Evolutionary conservation across 2,329 filamentous ascomycete species (phyloP).

Genomic region (Sporothrix luriei): DNA sequence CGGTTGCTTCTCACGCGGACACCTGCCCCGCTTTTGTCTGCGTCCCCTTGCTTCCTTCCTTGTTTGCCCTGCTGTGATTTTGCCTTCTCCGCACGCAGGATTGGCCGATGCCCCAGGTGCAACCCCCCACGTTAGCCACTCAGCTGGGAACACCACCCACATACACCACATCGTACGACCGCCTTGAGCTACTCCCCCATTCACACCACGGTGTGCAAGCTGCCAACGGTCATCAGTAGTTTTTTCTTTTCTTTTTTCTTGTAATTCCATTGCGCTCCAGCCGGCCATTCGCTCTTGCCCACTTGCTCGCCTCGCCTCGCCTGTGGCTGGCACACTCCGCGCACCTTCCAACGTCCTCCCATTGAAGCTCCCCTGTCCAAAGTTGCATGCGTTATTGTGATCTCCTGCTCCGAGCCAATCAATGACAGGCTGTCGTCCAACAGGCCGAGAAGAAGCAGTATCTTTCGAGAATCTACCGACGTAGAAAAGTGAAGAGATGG

Average conservation of each 20-base stretch:
- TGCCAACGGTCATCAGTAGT: neutral
- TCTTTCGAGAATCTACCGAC: too few relatives aligned
- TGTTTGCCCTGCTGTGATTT: slow-evolving; percentile 5
- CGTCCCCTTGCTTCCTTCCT: slow-evolving; percentile 22
- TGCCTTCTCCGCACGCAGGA: slow-evolving; percentile 25
- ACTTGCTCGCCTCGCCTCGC: neutral
- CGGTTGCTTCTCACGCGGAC: slow-evolving; percentile 6
- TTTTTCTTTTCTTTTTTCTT: neutral
- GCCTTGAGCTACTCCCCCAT: neutral
- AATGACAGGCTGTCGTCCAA: neutral
- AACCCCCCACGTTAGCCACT: slow-evolving; percentile 31
- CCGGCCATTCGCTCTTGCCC: neutral
- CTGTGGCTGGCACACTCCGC: neutral
- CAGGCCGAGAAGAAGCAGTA: neutral
- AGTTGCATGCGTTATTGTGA: neutral
- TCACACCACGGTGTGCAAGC: slow-evolving; percentile 22
- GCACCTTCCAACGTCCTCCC: slow-evolving; percentile 9
- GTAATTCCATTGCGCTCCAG: neutral
- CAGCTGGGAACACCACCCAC: slow-evolving; percentile 28
- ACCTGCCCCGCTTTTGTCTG: slow-evolving; percentile 15
- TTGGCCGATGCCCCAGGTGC: neutral
- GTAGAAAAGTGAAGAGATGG: neutral
- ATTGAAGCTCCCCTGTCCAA: neutral
- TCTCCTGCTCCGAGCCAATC: neutral
- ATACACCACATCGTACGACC: neutral